A percentile compares a stretch with the other conserved stretches of the same genome.
phyloP scores from a whole-genome alignment of 495 filamentous ascomycete genomes.

The Talaromyces proteolyticus region DNA sequence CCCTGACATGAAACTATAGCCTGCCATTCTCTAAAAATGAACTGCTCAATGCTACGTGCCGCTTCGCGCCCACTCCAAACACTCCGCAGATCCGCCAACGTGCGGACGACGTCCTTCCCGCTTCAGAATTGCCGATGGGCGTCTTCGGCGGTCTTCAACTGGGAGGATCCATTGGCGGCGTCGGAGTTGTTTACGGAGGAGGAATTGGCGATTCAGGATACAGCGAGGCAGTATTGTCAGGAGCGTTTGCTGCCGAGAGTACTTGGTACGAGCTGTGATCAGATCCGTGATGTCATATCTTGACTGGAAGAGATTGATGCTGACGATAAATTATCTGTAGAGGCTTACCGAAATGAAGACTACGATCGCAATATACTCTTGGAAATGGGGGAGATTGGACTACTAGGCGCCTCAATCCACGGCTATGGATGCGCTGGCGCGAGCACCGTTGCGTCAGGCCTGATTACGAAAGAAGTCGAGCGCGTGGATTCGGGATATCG shows the following conservation, averaged over 20 bases:
- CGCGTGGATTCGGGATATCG: slow-evolving; percentile 94
- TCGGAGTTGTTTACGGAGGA: slow-evolving; percentile 78
- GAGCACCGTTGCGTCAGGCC: slow-evolving; percentile 81
- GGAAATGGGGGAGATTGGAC: slow-evolving; percentile 94
- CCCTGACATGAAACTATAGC: neutral
- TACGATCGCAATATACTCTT: slow-evolving; percentile 84
- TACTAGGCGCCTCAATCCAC: slow-evolving; percentile 84
- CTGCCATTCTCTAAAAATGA: slow-evolving; percentile 16
- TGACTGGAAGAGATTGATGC: neutral
- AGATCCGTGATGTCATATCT: neutral
- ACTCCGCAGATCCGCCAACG: slow-evolving; percentile 6
- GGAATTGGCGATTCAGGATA: slow-evolving; percentile 83
- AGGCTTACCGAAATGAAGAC: slow-evolving; percentile 91
- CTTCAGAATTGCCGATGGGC: slow-evolving; percentile 33
- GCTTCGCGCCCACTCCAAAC: slow-evolving; percentile 27
- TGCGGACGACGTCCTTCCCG: slow-evolving; percentile 5
- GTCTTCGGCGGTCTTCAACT: slow-evolving; percentile 65
- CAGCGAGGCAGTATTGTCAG: slow-evolving; percentile 87
- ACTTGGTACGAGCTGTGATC: slow-evolving; percentile 64
- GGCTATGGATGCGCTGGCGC: slow-evolving; percentile 95
- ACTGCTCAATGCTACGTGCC: slow-evolving; percentile 29
- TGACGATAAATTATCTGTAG: slow-evolving; percentile 33
- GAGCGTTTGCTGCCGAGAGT: slow-evolving; percentile 80
- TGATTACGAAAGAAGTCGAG: slow-evolving; percentile 95
- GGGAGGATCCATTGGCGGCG: slow-evolving; percentile 82